Evolutionary conservation across 1,139 yeast species (phyloP).

Genomic region (Yamadazyma membranifaciens): DNA sequence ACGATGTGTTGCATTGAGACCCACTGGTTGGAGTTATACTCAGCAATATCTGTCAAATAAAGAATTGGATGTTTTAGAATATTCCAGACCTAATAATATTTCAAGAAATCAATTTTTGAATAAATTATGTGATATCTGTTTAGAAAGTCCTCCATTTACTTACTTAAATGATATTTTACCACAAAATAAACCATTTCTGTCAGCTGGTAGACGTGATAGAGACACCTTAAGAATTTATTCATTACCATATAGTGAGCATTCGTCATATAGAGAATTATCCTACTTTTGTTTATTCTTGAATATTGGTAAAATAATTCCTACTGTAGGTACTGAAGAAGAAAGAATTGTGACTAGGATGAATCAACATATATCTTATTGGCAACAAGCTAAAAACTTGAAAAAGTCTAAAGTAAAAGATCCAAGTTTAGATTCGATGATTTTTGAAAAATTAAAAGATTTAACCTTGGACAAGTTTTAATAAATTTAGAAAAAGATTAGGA

Average conservation of each 20-base stretch:
- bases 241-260: constrained; percentile 92
- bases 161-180: constrained; percentile 31
- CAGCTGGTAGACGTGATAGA: constrained; percentile 24
- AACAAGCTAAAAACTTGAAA: constrained; percentile 18
- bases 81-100: constrained; percentile 14
- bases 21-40: constrained; percentile 87
- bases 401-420: constrained; percentile 10
- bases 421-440: constrained; percentile 12
- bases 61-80: constrained; percentile 16
- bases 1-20: constrained; percentile 63
- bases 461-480: constrained; percentile 19
- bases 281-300: constrained; percentile 56
- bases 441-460: constrained; percentile 15
- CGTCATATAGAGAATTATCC: constrained; percentile 77
- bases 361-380: constrained; percentile 50
- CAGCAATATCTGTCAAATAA: constrained; percentile 13
- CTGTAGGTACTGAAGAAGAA: constrained; percentile 60
- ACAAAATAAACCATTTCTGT: constrained; percentile 23
- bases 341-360: constrained; percentile 38
- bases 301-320: constrained; percentile 64
- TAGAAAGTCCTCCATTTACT: constrained; percentile 22
- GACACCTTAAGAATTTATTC: constrained; percentile 45
- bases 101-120: constrained; percentile 12
- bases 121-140: constrained; percentile 15
- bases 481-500: background rate